Conservation (phyloP, 345 rosid species). For the Camelina sativa region DNA sequence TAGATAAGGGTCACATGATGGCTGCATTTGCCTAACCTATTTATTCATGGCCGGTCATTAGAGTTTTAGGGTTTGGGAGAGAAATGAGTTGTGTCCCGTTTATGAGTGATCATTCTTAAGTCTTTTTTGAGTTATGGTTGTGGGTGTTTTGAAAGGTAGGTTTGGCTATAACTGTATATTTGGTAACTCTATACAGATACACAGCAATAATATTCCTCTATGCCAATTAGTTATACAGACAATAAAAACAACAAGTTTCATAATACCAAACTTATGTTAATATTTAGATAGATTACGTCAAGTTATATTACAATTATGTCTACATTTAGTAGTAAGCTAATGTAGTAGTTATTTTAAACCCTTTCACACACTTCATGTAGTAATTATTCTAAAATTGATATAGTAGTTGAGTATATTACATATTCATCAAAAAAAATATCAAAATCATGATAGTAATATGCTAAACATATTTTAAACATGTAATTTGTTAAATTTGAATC, state of each 20-base stretch:
- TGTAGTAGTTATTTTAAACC: too few species aligned
- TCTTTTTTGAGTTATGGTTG: not conserved
- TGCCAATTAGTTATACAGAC: not conserved
- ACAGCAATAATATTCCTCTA: not conserved
- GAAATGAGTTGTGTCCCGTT: not conserved
- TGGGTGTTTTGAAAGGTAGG: not conserved
- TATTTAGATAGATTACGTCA: not conserved
- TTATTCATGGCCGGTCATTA: not conserved
- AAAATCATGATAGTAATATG: not conserved
- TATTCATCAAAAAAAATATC: not conserved
- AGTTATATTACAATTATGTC: not conserved
- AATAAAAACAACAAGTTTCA: not conserved
- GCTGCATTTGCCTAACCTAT: conserved; percentile 33
- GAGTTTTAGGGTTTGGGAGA: conserved; percentile 21
- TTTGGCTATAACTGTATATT: conserved; percentile 5
- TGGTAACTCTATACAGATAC: not conserved
- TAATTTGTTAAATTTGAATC: not conserved
- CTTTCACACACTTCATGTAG: not conserved
- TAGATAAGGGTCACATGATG: conserved; percentile 37
- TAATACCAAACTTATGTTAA: not conserved
- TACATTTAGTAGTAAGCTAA: not conserved
- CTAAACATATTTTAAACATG: not conserved
- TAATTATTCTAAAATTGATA: not conserved
- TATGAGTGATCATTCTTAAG: not conserved
- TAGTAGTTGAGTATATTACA: not conserved